phyloP scores from a whole-genome alignment of 495 filamentous ascomycete species.

The Neurospora cerealis region DNA sequence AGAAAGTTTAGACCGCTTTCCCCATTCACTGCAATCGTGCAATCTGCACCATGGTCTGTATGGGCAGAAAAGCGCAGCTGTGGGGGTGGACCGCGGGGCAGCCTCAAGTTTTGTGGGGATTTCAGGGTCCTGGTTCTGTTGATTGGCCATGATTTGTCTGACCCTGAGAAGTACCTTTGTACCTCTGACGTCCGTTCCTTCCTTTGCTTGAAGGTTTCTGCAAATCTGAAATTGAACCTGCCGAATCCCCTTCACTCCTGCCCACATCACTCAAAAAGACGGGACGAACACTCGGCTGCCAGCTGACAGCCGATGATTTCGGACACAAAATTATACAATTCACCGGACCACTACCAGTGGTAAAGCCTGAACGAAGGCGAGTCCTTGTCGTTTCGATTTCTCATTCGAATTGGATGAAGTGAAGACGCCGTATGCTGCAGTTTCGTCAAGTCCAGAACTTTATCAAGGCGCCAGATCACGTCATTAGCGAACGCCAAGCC shows the following conservation, averaged over 20 bases:
- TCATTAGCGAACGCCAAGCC: neutral
- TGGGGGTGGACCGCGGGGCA: neutral
- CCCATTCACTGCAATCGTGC: neutral
- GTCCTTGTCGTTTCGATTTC: neutral
- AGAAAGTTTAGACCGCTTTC: neutral
- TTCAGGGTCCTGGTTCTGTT: neutral
- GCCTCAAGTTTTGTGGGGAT: neutral
- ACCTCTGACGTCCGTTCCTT: neutral
- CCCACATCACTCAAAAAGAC: neutral
- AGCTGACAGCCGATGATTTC: neutral
- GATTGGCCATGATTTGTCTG: neutral
- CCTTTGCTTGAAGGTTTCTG: neutral
- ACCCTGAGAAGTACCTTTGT: neutral
- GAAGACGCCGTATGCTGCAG: neutral
- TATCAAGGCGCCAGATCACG: neutral
- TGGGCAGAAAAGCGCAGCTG: neutral
- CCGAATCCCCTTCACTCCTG: neutral
- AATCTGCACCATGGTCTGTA: neutral
- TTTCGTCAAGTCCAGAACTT: neutral
- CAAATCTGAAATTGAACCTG: neutral
- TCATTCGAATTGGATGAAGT: neutral
- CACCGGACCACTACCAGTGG: neutral
- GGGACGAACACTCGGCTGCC: neutral
- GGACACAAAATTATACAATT: neutral
- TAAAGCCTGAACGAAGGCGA: neutral